A percentile compares a stretch with the other conserved stretches of the same genome.
These are phyloP conservation scores for Lipomyces mesembrius DNA, from an alignment of 805 yeast genomes.

Conservation along the genomic window DNA sequence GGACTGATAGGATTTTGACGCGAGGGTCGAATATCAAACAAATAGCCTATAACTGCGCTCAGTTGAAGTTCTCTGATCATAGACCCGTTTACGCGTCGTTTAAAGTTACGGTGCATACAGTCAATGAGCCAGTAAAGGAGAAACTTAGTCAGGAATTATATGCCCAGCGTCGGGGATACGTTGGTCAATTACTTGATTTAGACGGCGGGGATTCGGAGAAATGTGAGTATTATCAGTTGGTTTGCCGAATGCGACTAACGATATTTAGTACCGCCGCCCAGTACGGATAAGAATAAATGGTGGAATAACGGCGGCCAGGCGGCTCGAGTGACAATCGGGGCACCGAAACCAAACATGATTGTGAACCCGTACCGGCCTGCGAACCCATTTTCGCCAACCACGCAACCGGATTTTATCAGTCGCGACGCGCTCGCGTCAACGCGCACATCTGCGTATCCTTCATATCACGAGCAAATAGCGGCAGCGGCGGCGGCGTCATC, in stretches of 20 bases:
- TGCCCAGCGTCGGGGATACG: slow-evolving; percentile 55
- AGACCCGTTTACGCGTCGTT: slow-evolving; percentile 89
- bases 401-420: slow-evolving; percentile 56
- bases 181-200: slow-evolving; percentile 45
- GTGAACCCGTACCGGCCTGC: slow-evolving; percentile 71
- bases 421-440: slow-evolving; percentile 11
- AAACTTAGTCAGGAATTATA: slow-evolving; percentile 63
- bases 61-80: slow-evolving; percentile 77
- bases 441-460: neutral
- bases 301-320: slow-evolving; percentile 83
- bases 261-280: slow-evolving; percentile 80
- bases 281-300: slow-evolving; percentile 83
- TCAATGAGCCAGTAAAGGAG: slow-evolving; percentile 66
- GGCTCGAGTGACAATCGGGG: slow-evolving; percentile 65
- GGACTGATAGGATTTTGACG: slow-evolving; percentile 90
- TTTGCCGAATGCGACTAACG: neutral
- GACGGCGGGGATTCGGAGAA: slow-evolving; percentile 21
- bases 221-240: slow-evolving; percentile 16
- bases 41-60: slow-evolving; percentile 67
- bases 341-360: slow-evolving; percentile 51
- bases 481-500: slow-evolving; percentile 15
- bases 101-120: slow-evolving; percentile 63
- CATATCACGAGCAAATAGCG: slow-evolving; percentile 6
- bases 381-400: slow-evolving; percentile 70
- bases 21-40: slow-evolving; percentile 64